Conservation (phyloP, 805 yeast genomes). For the Suhomyces prunicola region DNA sequence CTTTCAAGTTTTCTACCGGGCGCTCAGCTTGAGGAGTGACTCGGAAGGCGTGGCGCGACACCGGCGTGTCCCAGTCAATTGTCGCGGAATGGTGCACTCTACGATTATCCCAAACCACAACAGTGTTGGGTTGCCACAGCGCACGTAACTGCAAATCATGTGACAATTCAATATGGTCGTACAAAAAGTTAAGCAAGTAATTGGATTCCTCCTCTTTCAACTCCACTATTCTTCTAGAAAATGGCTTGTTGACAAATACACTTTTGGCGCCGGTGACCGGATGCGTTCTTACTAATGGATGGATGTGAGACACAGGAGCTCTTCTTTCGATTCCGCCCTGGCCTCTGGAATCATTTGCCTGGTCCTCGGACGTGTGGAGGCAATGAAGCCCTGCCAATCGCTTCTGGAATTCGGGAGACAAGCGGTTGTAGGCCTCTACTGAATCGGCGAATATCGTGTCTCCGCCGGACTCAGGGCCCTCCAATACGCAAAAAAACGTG, state of each 20-base stretch:
- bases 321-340: slow-evolving; percentile 67
- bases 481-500: slow-evolving; percentile 64
- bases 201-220: slow-evolving; percentile 71
- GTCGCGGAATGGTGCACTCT: slow-evolving; percentile 66
- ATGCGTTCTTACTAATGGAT: slow-evolving; percentile 70
- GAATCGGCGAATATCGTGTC: slow-evolving; percentile 78
- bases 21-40: slow-evolving; percentile 72
- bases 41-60: slow-evolving; percentile 69
- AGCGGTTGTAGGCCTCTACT: slow-evolving; percentile 65
- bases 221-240: slow-evolving; percentile 66
- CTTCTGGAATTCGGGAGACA: slow-evolving; percentile 62
- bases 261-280: slow-evolving; percentile 67
- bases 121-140: slow-evolving; percentile 65
- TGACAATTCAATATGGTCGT: slow-evolving; percentile 48
- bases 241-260: slow-evolving; percentile 55
- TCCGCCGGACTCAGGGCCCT: slow-evolving; percentile 62
- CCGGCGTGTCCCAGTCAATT: slow-evolving; percentile 67
- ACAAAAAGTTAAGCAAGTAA: slow-evolving; percentile 54
- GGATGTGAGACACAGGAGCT: slow-evolving; percentile 57
- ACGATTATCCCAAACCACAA: slow-evolving; percentile 80
- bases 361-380: slow-evolving; percentile 67
- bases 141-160: slow-evolving; percentile 69
- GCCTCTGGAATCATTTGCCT: slow-evolving; percentile 54
- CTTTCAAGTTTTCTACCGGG: slow-evolving; percentile 48
- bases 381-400: slow-evolving; percentile 61